Evolutionary conservation across 192 early-diverging fungal species (phyloP).

Genomic region (Phycomyces blakesleeanus): DNA sequence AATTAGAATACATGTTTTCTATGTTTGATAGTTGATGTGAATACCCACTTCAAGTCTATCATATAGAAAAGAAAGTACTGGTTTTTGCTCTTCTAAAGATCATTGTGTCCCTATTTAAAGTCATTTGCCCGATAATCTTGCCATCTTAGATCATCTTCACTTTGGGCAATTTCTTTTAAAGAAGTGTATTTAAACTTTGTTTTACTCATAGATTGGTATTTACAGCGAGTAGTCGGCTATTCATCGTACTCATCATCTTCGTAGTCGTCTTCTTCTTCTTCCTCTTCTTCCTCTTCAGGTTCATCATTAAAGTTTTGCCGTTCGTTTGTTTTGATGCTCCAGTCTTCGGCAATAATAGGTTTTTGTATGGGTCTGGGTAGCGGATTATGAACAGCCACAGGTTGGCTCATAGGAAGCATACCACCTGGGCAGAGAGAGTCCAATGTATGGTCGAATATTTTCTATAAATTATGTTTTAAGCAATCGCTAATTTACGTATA

Average conservation of each 20-base stretch:
- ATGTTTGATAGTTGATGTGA: no score
- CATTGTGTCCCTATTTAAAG: no score
- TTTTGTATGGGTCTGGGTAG: neutral
- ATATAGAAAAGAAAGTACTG: no score
- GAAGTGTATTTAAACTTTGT: slow-evolving; percentile 3
- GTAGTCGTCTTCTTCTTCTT: neutral
- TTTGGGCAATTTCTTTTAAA: neutral
- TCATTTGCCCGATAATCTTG: no score
- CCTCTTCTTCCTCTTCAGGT: neutral
- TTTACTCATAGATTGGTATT: slow-evolving; percentile 3
- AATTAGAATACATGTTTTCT: no score
- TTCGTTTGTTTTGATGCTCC: neutral
- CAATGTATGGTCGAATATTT: slow-evolving; percentile 14
- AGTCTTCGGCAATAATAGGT: neutral
- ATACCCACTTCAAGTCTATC: no score
- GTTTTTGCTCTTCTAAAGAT: no score
- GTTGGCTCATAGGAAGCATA: neutral
- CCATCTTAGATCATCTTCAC: neutral
- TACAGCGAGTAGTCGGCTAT: slow-evolving; percentile 2
- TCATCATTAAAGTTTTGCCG: neutral
- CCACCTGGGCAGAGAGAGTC: slow-evolving; percentile 1
- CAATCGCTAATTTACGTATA: neutral
- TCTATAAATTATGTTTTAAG: slow-evolving; percentile 5
- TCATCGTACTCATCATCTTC: slow-evolving; percentile 1
- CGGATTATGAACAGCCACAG: neutral